These are phyloP conservation scores for Metschnikowia hibisci DNA, from an alignment of 805 yeast genomes.

Conservation along the genomic window DNA sequence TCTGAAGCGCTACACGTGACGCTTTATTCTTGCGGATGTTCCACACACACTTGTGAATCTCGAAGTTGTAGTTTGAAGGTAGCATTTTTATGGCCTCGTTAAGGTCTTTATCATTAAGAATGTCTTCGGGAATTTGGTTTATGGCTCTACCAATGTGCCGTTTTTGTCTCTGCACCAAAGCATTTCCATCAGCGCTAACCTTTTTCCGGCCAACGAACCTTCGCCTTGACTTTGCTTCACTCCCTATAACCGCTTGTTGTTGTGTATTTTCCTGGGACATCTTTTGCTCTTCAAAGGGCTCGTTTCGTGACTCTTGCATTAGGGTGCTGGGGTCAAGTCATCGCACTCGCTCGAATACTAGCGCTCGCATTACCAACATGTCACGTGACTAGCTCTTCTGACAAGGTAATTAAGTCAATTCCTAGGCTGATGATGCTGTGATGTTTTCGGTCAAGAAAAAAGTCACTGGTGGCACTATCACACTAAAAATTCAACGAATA, in stretches of 20 bases:
- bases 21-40: conserved; percentile 73
- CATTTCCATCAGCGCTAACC: conserved; percentile 1
- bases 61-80: conserved; percentile 93
- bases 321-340: not conserved
- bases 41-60: conserved; percentile 94
- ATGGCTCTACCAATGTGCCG: conserved; percentile 54
- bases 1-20: conserved; percentile 84
- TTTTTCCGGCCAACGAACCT: conserved; percentile 53
- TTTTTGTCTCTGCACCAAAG: conserved; percentile 11
- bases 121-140: conserved; percentile 87
- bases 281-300: not conserved
- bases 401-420: too few species aligned
- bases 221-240: conserved; percentile 37
- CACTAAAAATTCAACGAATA: too few species aligned
- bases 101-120: conserved; percentile 73
- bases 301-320: not conserved
- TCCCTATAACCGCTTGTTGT: not conserved
- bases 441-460: too few species aligned
- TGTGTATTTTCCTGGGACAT: not conserved
- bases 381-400: not conserved
- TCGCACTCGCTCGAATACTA: conserved; percentile 2
- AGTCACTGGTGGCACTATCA: too few species aligned
- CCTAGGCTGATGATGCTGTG: too few species aligned
- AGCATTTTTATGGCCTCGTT: conserved; percentile 76
- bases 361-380: not conserved